Conservation (phyloP, 495 filamentous ascomycete genomes). For the Barbatosphaeria neglecta region DNA sequence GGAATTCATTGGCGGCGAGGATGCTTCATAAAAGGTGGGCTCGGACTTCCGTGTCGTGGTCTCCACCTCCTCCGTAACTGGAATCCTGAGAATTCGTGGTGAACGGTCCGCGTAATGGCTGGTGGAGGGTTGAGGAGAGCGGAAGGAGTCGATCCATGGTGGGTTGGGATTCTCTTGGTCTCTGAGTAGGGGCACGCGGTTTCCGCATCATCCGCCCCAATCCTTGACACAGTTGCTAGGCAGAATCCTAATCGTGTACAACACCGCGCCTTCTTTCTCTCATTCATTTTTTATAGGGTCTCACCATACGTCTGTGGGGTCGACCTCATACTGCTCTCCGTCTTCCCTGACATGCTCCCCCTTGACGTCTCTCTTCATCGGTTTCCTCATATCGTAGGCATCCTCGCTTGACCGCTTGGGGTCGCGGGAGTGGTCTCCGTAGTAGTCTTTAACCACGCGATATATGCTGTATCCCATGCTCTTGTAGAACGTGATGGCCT, state of each 20-base stretch:
- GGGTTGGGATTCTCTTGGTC: neutral
- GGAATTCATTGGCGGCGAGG: too few species aligned
- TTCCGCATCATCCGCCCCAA: neutral
- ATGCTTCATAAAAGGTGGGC: too few species aligned
- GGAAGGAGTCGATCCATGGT: neutral
- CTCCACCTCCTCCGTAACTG: too few species aligned
- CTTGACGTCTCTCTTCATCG: conserved; percentile 71
- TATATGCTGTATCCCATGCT: conserved; percentile 84
- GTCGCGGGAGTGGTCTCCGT: conserved; percentile 60
- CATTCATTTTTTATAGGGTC: neutral
- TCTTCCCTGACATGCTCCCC: conserved; percentile 66
- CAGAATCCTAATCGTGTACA: too few species aligned
- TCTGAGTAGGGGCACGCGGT: neutral
- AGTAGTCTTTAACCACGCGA: conserved; percentile 80
- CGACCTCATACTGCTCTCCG: conserved; percentile 70
- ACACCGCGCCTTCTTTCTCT: too few species aligned
- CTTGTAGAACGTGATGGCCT: conserved; percentile 78
- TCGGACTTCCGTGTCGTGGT: too few species aligned
- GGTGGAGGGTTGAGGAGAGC: too few species aligned
- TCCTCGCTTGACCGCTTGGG: conserved; percentile 56
- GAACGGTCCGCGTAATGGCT: too few species aligned
- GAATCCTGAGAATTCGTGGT: too few species aligned
- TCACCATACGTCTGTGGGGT: conserved; percentile 77
- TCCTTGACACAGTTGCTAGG: too few species aligned
- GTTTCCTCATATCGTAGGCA: conserved; percentile 94